These are phyloP conservation scores for Ganoderma resinaceum DNA, from an alignment of 1,284 basidiomycete genomes.

Conservation along the genomic window DNA sequence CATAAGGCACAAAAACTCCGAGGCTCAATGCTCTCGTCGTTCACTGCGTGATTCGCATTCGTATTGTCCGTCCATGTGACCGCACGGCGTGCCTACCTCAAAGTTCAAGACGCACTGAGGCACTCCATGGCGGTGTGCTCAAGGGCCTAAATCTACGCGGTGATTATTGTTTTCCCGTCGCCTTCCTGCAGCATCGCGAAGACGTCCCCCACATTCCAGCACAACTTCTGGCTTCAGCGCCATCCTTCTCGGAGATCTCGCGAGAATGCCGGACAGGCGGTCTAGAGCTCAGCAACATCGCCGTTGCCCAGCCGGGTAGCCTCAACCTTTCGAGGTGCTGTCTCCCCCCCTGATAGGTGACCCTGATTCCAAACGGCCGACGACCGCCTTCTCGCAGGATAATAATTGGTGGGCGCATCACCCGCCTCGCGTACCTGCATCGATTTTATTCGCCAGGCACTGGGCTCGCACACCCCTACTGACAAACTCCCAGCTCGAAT, in stretches of 20 bases:
- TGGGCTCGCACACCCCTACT: constrained; percentile 2
- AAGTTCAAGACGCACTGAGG: background rate
- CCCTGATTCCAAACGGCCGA: background rate
- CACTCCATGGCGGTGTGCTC: background rate
- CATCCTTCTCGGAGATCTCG: background rate
- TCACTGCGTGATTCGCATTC: background rate
- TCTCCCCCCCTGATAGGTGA: background rate
- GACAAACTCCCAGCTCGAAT: constrained; percentile 10
- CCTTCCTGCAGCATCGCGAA: background rate
- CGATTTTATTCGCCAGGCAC: constrained; percentile 12
- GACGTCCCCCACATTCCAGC: background rate
- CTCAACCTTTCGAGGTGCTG: background rate
- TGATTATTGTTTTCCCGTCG: background rate
- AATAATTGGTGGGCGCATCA: background rate
- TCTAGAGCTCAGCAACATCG: background rate
- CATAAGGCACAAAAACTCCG: constrained; percentile 8
- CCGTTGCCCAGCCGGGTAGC: background rate
- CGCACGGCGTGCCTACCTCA: background rate
- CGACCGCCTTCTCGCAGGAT: background rate
- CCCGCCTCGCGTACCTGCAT: constrained; percentile 1
- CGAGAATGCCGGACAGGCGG: background rate
- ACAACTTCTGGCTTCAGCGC: background rate
- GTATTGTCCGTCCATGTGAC: constrained; percentile 11
- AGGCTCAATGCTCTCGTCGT: background rate
- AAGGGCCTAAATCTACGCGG: background rate